Percentiles rank a stretch among this genome's conserved stretches.
Evolutionary conservation across 2,329 filamentous ascomycete genomes (phyloP).

Genomic region (Ascochyta koolunga): DNA sequence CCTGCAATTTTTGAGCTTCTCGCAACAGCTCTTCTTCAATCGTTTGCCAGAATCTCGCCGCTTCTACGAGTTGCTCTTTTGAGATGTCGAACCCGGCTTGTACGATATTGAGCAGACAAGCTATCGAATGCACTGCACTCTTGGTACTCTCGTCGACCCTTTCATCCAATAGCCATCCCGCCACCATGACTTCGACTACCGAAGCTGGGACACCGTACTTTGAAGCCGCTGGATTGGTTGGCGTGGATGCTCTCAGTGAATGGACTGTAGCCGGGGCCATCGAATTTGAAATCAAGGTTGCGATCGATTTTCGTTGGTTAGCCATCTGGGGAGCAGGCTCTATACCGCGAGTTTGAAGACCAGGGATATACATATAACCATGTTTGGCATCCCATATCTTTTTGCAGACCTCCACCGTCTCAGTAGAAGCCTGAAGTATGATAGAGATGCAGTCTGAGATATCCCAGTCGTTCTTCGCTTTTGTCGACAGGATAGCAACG

Average conservation of each 20-base stretch:
- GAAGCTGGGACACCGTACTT: conserved; percentile 16
- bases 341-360: conserved; percentile 1
- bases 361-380: conserved; percentile 22
- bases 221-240: not conserved
- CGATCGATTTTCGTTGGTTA: not conserved
- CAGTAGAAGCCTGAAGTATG: conserved; percentile 18
- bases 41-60: conserved; percentile 25
- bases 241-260: not conserved
- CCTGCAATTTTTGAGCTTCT: conserved; percentile 32
- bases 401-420: conserved; percentile 27
- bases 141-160: conserved; percentile 18
- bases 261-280: not conserved
- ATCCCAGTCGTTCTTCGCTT: conserved; percentile 16
- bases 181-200: conserved; percentile 34
- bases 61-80: conserved; percentile 21
- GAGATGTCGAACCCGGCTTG: conserved; percentile 16
- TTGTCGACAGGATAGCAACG: conserved; percentile 15
- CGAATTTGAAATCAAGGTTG: not conserved
- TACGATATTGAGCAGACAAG: conserved; percentile 26
- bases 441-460: conserved; percentile 21
- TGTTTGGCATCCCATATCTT: conserved; percentile 31
- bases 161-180: conserved; percentile 32
- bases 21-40: conserved; percentile 29
- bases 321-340: not conserved
- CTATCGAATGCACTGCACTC: conserved; percentile 25